Conservation (phyloP, 2,329 filamentous ascomycete genomes). For the Truncatella angustata region DNA sequence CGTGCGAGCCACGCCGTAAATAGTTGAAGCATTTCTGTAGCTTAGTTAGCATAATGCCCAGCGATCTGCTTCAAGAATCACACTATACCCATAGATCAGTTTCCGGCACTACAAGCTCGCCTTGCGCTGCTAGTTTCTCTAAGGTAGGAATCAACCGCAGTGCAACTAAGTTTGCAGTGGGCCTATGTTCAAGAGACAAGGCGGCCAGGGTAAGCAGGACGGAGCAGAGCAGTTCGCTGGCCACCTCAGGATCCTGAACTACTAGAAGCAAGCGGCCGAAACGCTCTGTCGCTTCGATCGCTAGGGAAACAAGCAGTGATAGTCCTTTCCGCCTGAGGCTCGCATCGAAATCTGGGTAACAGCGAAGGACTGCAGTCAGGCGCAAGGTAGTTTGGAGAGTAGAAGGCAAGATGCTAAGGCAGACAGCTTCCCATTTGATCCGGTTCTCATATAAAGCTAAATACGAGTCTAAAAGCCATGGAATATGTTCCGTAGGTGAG, state of each 20-base stretch:
- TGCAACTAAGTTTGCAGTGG: constrained; percentile 37
- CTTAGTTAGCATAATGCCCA: constrained; percentile 5
- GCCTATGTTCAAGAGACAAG: constrained; percentile 27
- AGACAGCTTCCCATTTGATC: constrained; percentile 32
- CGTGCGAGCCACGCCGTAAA: constrained; percentile 22
- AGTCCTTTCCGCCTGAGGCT: constrained; percentile 33
- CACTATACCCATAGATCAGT: constrained; percentile 42
- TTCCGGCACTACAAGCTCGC: constrained; percentile 27
- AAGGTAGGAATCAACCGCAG: constrained; percentile 43
- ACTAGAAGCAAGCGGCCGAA: constrained; percentile 29
- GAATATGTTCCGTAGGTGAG: constrained; percentile 36
- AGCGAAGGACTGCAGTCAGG: constrained; percentile 21
- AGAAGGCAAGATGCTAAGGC: constrained; percentile 29
- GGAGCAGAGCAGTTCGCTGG: constrained; percentile 34
- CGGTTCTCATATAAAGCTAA: constrained; percentile 40
- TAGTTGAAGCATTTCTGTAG: constrained; percentile 30
- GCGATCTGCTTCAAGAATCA: neutral
- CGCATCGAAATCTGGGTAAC: constrained; percentile 10
- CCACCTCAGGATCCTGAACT: constrained; percentile 24
- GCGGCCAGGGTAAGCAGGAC: constrained; percentile 37
- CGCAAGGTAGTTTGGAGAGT: constrained; percentile 37
- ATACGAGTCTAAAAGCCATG: constrained; percentile 51
- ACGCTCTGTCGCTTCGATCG: constrained; percentile 36
- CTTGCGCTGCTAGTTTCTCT: constrained; percentile 32
- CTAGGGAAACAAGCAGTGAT: constrained; percentile 39